These are phyloP conservation scores for Aethionema arabicum DNA, from an alignment of 345 rosid species.

Conservation along the genomic window DNA sequence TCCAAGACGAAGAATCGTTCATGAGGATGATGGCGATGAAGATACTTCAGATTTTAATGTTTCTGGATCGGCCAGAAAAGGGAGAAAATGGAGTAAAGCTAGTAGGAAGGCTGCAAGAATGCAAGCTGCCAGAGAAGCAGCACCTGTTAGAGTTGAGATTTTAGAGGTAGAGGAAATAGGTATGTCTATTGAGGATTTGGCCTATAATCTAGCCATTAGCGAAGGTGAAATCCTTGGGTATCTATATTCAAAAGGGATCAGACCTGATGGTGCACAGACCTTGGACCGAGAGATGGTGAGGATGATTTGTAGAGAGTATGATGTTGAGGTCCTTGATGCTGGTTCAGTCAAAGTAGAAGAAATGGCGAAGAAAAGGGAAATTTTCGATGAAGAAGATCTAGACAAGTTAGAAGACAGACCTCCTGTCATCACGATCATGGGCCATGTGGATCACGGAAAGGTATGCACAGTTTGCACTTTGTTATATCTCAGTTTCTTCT, in stretches of 20 bases:
- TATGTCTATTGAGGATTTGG: constrained; percentile 87
- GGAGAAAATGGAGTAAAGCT: constrained; percentile 99
- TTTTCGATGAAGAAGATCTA: constrained; percentile 80
- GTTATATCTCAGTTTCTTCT: constrained; percentile 14
- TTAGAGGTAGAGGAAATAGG: constrained; percentile 90
- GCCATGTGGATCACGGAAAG: constrained; percentile 99
- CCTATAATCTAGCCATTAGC: constrained; percentile 65
- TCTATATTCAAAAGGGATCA: constrained; percentile 84
- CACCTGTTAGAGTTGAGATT: constrained; percentile 95
- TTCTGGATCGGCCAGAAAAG: constrained; percentile 76
- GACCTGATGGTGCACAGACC: constrained; percentile 95
- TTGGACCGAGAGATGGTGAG: constrained; percentile 91
- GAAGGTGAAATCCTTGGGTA: constrained; percentile 94
- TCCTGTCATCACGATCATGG: constrained; percentile 99
- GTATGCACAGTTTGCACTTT: constrained; percentile 38
- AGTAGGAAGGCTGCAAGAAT: constrained; percentile 88
- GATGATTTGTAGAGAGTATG: constrained; percentile 85
- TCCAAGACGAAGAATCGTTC: constrained; percentile 57
- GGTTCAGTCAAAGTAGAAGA: constrained; percentile 73
- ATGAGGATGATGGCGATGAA: constrained; percentile 62
- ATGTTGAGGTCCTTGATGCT: constrained; percentile 85
- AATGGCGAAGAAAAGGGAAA: constrained; percentile 87
- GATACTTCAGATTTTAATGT: constrained; percentile 65
- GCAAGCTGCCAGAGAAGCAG: constrained; percentile 91
- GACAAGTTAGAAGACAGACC: constrained; percentile 90